A percentile compares a stretch with the other conserved stretches of the same genome.
These are phyloP conservation scores for Aureobasidium lini DNA, from an alignment of 2,329 filamentous ascomycete species.

Conservation along the genomic window DNA sequence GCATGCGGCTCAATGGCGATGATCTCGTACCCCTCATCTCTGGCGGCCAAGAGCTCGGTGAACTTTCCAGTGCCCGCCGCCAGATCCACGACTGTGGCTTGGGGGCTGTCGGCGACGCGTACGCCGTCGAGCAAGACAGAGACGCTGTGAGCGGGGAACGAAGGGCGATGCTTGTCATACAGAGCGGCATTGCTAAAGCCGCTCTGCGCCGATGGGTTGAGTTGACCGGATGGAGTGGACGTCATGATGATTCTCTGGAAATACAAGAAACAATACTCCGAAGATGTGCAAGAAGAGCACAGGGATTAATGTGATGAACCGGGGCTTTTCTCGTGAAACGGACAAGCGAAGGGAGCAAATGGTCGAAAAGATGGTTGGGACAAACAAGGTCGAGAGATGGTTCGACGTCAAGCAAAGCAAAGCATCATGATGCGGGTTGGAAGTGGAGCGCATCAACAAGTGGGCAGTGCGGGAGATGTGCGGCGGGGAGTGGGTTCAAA, in stretches of 20 bases:
- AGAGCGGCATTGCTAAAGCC: slow-evolving; percentile 58
- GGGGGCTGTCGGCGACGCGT: slow-evolving; percentile 38
- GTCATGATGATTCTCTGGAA: slow-evolving; percentile 1
- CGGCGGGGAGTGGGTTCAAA: neutral
- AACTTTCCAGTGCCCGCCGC: slow-evolving; percentile 65
- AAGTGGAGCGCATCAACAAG: neutral
- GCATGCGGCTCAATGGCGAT: slow-evolving; percentile 57
- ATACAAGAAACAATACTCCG: neutral
- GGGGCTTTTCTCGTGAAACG: neutral
- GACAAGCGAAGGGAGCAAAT: neutral
- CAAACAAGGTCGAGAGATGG: slow-evolving; percentile 2
- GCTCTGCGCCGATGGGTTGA: slow-evolving; percentile 28
- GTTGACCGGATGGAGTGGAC: neutral
- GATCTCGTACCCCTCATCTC: slow-evolving; percentile 54
- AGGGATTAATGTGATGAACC: slow-evolving; percentile 1
- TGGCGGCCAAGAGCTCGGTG: slow-evolving; percentile 53
- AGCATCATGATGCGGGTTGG: slow-evolving; percentile 3
- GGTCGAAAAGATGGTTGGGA: neutral
- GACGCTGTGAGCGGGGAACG: slow-evolving; percentile 55
- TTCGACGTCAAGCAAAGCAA: slow-evolving; percentile 7
- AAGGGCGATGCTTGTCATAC: slow-evolving; percentile 63
- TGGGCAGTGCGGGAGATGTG: neutral
- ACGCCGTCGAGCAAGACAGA: slow-evolving; percentile 50
- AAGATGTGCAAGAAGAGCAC: neutral
- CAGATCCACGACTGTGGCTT: slow-evolving; percentile 53